Evolutionary conservation across 768 basidiomycete genomes (phyloP).

Genomic region (Boletus insuetus): DNA sequence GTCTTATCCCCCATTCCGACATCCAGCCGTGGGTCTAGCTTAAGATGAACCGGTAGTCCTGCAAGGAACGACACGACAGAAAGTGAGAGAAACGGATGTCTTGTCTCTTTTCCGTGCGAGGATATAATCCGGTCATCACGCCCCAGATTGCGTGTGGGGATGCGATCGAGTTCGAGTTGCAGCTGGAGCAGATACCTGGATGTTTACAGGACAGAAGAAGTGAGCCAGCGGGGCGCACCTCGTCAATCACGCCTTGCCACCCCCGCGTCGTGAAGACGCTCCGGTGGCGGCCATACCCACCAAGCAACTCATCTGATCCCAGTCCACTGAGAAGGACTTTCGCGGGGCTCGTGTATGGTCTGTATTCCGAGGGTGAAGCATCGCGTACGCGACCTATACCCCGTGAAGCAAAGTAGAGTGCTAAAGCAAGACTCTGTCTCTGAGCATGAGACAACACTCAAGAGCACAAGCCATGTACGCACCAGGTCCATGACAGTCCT

Average conservation of each 20-base stretch:
- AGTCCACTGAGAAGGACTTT: constrained; percentile 86
- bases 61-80: constrained; percentile 76
- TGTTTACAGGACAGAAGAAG: not conserved
- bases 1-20: constrained; percentile 90
- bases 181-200: constrained; percentile 46
- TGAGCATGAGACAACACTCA: constrained; percentile 1
- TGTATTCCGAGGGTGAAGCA: constrained; percentile 30
- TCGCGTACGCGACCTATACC: constrained; percentile 61
- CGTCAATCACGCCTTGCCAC: constrained; percentile 76
- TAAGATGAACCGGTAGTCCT: constrained; percentile 72
- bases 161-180: constrained; percentile 83
- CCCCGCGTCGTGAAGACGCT: constrained; percentile 63
- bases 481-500: constrained; percentile 92
- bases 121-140: constrained; percentile 94
- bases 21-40: constrained; percentile 72
- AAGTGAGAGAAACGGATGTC: constrained; percentile 89
- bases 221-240: constrained; percentile 46
- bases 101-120: constrained; percentile 85
- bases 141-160: constrained; percentile 87
- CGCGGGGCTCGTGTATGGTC: constrained; percentile 67
- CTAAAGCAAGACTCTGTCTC: constrained; percentile 81
- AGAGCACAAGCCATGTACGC: constrained; percentile 22
- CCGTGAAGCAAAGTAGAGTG: constrained; percentile 89
- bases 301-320: constrained; percentile 93
- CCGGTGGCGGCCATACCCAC: constrained; percentile 90